Percentiles rank a stretch among this genome's conserved stretches.
These are phyloP conservation scores for Hypomyces perniciosus DNA, from an alignment of 2,329 filamentous ascomycete genomes.

Conservation along the genomic window DNA sequence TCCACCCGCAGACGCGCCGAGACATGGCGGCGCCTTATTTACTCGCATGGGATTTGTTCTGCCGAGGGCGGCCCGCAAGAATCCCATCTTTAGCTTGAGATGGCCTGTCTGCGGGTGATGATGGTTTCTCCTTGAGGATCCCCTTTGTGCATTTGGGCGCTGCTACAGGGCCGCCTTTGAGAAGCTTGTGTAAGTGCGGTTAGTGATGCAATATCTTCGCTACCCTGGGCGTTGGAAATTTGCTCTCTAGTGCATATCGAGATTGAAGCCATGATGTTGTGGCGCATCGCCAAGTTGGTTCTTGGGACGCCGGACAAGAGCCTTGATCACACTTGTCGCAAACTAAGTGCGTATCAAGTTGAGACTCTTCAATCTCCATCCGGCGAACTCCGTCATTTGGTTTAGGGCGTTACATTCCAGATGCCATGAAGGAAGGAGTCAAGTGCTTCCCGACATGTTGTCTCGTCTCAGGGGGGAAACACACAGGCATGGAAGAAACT, in stretches of 20 bases:
- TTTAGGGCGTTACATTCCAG: not conserved
- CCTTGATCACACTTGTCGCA: not conserved
- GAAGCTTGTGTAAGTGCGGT: not conserved
- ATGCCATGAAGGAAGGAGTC: not conserved
- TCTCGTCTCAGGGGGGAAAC: not conserved
- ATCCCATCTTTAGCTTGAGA: not conserved
- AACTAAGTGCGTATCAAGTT: not conserved
- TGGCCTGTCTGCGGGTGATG: not conserved
- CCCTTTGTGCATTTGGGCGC: no score
- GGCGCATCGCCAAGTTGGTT: not conserved
- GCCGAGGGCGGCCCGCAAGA: not conserved
- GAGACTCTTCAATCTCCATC: not conserved
- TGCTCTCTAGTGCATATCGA: not conserved
- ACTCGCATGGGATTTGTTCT: not conserved
- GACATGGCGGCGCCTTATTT: conserved; percentile 14
- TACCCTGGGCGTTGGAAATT: not conserved
- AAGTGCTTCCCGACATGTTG: not conserved
- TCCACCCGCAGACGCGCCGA: conserved; percentile 14
- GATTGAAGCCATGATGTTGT: not conserved
- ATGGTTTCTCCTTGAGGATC: not conserved
- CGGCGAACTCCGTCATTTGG: not conserved
- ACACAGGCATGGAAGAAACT: no score
- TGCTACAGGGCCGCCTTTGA: no score
- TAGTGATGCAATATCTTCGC: not conserved
- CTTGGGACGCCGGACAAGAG: not conserved